Conservation (phyloP, 78 protist species). For the Andalucia godoyi region DNA sequence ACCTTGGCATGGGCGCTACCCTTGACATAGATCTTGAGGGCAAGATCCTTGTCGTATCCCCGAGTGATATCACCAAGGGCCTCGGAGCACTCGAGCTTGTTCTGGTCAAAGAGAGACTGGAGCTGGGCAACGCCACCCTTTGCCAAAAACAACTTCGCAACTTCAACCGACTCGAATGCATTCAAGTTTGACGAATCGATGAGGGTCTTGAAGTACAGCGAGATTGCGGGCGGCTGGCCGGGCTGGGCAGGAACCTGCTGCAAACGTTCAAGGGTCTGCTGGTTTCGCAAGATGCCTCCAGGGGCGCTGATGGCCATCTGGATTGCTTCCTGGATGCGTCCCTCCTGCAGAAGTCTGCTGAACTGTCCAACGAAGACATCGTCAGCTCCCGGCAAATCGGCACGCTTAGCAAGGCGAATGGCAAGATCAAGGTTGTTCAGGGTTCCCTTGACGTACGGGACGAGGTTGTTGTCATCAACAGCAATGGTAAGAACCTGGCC, state of each 20-base stretch:
- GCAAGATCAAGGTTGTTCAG: slow-evolving; percentile 75
- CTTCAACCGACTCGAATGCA: slow-evolving; percentile 85
- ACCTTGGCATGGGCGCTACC: slow-evolving; percentile 71
- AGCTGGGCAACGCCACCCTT: slow-evolving; percentile 64
- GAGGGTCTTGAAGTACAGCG: slow-evolving; percentile 86
- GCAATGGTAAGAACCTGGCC: slow-evolving; percentile 71
- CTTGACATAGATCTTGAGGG: slow-evolving; percentile 81
- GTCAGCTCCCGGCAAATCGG: slow-evolving; percentile 88
- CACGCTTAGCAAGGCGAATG: slow-evolving; percentile 72
- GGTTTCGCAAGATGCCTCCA: slow-evolving; percentile 75
- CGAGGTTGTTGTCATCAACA: slow-evolving; percentile 77
- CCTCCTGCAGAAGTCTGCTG: slow-evolving; percentile 42
- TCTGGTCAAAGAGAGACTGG: slow-evolving; percentile 87
- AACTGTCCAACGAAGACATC: slow-evolving; percentile 75
- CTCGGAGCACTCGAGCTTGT: slow-evolving; percentile 91
- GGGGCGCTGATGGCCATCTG: slow-evolving; percentile 80
- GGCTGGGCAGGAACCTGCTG: slow-evolving; percentile 49
- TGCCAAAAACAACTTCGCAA: slow-evolving; percentile 78
- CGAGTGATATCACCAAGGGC: slow-evolving; percentile 91
- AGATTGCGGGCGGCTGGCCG: slow-evolving; percentile 71
- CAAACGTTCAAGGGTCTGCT: slow-evolving; percentile 79
- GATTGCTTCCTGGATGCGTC: slow-evolving; percentile 80
- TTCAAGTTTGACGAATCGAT: slow-evolving; percentile 85
- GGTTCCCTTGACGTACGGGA: slow-evolving; percentile 64
- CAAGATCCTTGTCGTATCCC: slow-evolving; percentile 45